phyloP scores from a whole-genome alignment of 257 asterid species.

The Nemophila menziesii region DNA sequence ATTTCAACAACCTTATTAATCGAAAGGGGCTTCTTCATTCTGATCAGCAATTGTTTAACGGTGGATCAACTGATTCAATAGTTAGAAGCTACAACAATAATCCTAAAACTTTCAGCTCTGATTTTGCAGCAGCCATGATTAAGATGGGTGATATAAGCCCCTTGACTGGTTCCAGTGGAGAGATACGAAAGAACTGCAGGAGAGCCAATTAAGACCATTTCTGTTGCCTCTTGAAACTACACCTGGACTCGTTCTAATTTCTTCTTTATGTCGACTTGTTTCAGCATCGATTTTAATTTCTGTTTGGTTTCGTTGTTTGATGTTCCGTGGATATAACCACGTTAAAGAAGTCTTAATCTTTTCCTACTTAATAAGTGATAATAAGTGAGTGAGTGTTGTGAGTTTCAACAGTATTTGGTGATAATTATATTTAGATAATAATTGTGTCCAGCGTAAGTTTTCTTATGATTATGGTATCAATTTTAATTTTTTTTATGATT shows the following conservation, averaged over 20 bases:
- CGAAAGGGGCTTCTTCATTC: constrained; percentile 74
- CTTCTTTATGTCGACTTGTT: background rate
- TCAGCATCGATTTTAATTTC: background rate
- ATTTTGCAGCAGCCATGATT: constrained; percentile 56
- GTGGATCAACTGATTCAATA: constrained; percentile 46
- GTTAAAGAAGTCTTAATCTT: background rate
- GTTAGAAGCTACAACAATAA: constrained; percentile 34
- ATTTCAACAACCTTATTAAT: constrained; percentile 46
- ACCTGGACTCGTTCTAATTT: too few relatives aligned
- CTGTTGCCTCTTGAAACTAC: too few relatives aligned
- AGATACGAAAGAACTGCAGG: constrained; percentile 75
- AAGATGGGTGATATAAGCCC: constrained; percentile 72
- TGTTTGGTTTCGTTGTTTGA: background rate
- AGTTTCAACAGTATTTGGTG: too few relatives aligned
- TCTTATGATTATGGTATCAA: background rate
- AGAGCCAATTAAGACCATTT: constrained; percentile 30
- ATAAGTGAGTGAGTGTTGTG: too few relatives aligned
- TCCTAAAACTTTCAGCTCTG: constrained; percentile 29
- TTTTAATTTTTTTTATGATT: background rate
- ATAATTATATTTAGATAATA: too few relatives aligned
- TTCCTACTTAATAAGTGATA: too few relatives aligned
- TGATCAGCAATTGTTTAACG: constrained; percentile 70
- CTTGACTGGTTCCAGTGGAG: constrained; percentile 65
- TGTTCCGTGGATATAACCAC: background rate
- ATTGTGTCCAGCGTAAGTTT: too few relatives aligned